Evolutionary conservation across 2,329 filamentous ascomycete species (phyloP).

Genomic region (Nannizzia gypsea): DNA sequence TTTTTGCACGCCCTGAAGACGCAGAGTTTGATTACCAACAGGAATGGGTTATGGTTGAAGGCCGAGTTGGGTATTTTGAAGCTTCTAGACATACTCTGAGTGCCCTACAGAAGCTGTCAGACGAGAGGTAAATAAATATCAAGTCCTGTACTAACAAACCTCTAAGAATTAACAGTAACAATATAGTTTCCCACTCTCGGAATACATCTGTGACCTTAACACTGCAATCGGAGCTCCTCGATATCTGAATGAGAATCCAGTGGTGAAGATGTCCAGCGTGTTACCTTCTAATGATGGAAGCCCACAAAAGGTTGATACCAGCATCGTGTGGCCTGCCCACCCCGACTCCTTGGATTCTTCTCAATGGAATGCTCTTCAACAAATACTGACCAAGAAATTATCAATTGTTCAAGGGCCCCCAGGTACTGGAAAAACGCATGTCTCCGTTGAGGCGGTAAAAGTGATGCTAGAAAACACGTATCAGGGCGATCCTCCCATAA

Average conservation of each 20-base stretch:
- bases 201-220: slow-evolving; percentile 32
- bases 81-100: slow-evolving; percentile 59
- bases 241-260: slow-evolving; percentile 42
- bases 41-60: slow-evolving; percentile 69
- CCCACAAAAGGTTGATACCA: slow-evolving; percentile 39
- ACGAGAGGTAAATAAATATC: slow-evolving; percentile 38
- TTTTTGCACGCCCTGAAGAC: slow-evolving; percentile 52
- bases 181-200: slow-evolving; percentile 34
- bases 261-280: slow-evolving; percentile 40
- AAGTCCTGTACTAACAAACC: background rate
- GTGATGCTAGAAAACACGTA: slow-evolving; percentile 51
- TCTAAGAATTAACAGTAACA: background rate
- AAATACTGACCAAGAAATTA: slow-evolving; percentile 59
- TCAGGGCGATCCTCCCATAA: slow-evolving; percentile 51
- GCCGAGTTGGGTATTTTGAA: slow-evolving; percentile 64
- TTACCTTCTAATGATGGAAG: slow-evolving; percentile 24
- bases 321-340: slow-evolving; percentile 38
- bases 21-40: slow-evolving; percentile 55
- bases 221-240: slow-evolving; percentile 37
- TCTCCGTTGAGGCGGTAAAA: slow-evolving; percentile 60
- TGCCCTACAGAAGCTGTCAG: slow-evolving; percentile 54
- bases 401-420: slow-evolving; percentile 77
- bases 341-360: slow-evolving; percentile 52
- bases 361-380: slow-evolving; percentile 55
- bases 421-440: slow-evolving; percentile 68